Base-by-base conservation (phyloP, 768 basidiomycete species). In the Chalciporus pseudorubinellus region DNA sequence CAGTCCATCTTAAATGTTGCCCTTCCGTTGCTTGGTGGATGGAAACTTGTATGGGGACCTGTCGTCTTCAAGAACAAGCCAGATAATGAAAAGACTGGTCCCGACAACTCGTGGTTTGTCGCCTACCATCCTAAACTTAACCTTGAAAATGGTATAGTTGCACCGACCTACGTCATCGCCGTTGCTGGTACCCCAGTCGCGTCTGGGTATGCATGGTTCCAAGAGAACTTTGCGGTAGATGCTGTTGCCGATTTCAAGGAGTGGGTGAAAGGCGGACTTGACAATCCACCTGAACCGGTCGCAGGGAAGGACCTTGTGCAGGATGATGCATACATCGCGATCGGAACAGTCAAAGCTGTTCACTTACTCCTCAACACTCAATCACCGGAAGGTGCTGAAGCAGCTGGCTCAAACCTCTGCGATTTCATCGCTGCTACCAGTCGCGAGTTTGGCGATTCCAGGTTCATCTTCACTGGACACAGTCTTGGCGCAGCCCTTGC, bases 71-170 rank as follows among this genome's bases (percentile, higher is more conserved):
- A 62, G 44, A 19, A 34, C 13, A 11, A 24, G 2, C 50, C 60
- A 19, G 54, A 43, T 6, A 19, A 42, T 0, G 18, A 1, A 10
- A 6, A 13, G 4, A 51, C 49, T 6, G 53, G 54, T 1, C 60
- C 57, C 8, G 57, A 51, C 11, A 59, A 63, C 39, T 42, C 61
- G 5, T 56, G 51, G 52, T 62, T 48, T 22, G 3, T 62, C 8
- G 57, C 57, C 18, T 33, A 26, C 14, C 42, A 59, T 18, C 58
- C 58, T 0, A 6, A 2, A 16, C 41, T 57, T 36, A 0, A 21
- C 42, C 53, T 52, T 7, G 57, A 63, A 16, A 58, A 63, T 13
- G 50, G 57, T 4, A 51, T 43, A 12, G 20, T 42, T 3, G 41
- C 36, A 4, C 46, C 49, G 2, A 36, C 57, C 39, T 52, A 59